Percentiles rank a stretch among this genome's conserved stretches.
These are phyloP conservation scores for Moesziomyces antarcticus DNA, from an alignment of 1,284 basidiomycete species.

Conservation along the genomic window DNA sequence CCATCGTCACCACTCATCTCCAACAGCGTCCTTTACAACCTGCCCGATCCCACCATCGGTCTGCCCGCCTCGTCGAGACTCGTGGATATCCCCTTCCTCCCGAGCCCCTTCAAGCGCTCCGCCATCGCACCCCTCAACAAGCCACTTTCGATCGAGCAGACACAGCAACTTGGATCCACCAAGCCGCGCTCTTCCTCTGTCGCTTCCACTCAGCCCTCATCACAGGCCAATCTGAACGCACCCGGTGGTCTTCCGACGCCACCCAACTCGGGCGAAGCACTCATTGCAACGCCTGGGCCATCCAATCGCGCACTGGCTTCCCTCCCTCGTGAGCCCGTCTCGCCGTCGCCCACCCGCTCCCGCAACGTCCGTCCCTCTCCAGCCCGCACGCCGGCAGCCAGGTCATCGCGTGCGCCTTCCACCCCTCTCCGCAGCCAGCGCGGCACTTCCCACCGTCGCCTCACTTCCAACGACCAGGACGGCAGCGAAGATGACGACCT, in stretches of 20 bases:
- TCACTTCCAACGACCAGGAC: conserved; percentile 1
- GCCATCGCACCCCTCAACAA: conserved; percentile 33
- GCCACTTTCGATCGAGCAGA: conserved; percentile 30
- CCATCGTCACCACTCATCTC: conserved; percentile 33
- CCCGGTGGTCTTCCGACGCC: conserved; percentile 42
- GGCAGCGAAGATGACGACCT: conserved; percentile 21
- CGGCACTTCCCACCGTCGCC: conserved; percentile 3
- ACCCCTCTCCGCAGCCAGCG: conserved; percentile 18
- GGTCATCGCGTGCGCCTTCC: conserved; percentile 2
- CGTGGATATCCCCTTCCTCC: conserved; percentile 5
- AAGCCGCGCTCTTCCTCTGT: conserved; percentile 9
- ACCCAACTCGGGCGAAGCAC: conserved; percentile 33
- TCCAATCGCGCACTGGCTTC: conserved; percentile 15
- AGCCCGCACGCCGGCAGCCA: conserved; percentile 15
- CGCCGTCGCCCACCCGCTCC: conserved; percentile 38
- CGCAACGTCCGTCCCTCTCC: conserved; percentile 19
- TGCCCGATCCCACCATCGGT: conserved; percentile 39
- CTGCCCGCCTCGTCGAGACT: conserved; percentile 4
- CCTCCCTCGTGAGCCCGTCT: conserved; percentile 31
- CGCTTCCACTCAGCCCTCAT: conserved; percentile 2
- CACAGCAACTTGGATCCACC: conserved; percentile 18
- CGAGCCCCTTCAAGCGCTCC: conserved; percentile 26
- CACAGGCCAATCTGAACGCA: conserved; percentile 23
- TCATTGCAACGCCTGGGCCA: conserved; percentile 27
- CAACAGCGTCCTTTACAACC: conserved; percentile 47